Conservation (phyloP, 805 yeast species). For the Teunomyces atbi region DNA sequence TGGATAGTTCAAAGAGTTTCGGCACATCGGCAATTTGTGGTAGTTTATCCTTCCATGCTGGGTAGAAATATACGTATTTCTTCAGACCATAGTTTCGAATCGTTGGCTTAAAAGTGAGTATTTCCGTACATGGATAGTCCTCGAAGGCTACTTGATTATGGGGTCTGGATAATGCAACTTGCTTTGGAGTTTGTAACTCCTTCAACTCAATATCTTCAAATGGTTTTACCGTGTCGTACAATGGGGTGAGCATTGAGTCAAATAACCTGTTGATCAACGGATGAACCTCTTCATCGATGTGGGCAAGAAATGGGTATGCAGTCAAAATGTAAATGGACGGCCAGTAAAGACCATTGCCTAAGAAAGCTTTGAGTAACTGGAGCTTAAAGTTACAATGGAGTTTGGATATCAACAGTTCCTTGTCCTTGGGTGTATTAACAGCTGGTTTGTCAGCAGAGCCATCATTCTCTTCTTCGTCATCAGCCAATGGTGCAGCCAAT, state of each 20-base stretch:
- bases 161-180: slow-evolving; percentile 23
- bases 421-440: slow-evolving; percentile 7
- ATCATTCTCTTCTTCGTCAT: slow-evolving; percentile 43
- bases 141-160: slow-evolving; percentile 28
- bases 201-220: slow-evolving; percentile 17
- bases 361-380: slow-evolving; percentile 49
- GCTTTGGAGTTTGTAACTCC: slow-evolving; percentile 21
- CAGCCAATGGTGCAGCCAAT: slow-evolving; percentile 77
- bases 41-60: slow-evolving; percentile 47
- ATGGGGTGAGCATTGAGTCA: slow-evolving; percentile 48
- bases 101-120: slow-evolving; percentile 33
- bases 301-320: slow-evolving; percentile 59
- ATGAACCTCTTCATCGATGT: slow-evolving; percentile 50
- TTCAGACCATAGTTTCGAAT: slow-evolving; percentile 22
- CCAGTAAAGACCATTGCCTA: slow-evolving; percentile 59
- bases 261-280: slow-evolving; percentile 49
- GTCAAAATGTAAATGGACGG: slow-evolving; percentile 61
- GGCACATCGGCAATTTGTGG: slow-evolving; percentile 37
- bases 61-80: slow-evolving; percentile 41
- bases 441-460: not conserved
- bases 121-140: slow-evolving; percentile 14
- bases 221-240: slow-evolving; percentile 30
- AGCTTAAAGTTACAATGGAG: slow-evolving; percentile 22
- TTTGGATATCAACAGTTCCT: slow-evolving; percentile 7
- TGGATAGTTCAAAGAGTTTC: slow-evolving; percentile 48